Percentiles rank a stretch among this genome's conserved stretches.
Conservation (phyloP, 202 grass and related monocot species). For the Eragrostis tef region DNA sequence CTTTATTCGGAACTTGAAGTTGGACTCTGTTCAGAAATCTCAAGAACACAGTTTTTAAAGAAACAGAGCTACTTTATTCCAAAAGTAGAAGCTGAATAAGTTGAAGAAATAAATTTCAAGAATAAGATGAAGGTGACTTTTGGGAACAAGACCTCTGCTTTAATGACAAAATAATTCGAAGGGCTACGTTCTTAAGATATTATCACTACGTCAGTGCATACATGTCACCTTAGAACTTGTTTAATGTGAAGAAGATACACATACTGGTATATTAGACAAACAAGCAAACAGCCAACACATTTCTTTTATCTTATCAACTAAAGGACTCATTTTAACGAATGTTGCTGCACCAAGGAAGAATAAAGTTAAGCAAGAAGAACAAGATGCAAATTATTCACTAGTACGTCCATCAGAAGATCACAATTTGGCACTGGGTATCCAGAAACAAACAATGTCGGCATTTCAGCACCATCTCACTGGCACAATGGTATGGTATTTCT, state of each 20-base stretch:
- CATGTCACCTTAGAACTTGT: slow-evolving; percentile 19
- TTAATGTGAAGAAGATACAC: slow-evolving; percentile 45
- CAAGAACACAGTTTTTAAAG: slow-evolving; percentile 26
- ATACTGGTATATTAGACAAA: slow-evolving; percentile 40
- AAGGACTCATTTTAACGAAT: not conserved
- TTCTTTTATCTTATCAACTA: slow-evolving; percentile 35
- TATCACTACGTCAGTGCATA: slow-evolving; percentile 31
- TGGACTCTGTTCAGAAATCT: slow-evolving; percentile 34
- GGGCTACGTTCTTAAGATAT: slow-evolving; percentile 36
- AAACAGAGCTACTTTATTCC: not conserved
- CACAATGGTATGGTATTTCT: slow-evolving; percentile 36
- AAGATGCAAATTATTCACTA: slow-evolving; percentile 32
- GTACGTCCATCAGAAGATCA: not conserved
- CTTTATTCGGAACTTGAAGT: slow-evolving; percentile 31
- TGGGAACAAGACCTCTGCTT: slow-evolving; percentile 35
- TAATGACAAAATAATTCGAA: slow-evolving; percentile 35
- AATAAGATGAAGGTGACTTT: slow-evolving; percentile 50
- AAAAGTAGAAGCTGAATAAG: not conserved
- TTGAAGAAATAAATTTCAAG: slow-evolving; percentile 37
- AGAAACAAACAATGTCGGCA: slow-evolving; percentile 28
- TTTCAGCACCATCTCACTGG: slow-evolving; percentile 18
- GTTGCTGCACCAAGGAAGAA: not conserved
- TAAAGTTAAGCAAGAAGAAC: slow-evolving; percentile 17
- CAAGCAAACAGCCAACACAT: slow-evolving; percentile 34
- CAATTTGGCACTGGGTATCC: slow-evolving; percentile 31